Evolutionary conservation across 2,329 filamentous ascomycete species (phyloP), one percentile per base, ranked within the genome.

Genomic region (Bipolaris zeicola): DNA sequence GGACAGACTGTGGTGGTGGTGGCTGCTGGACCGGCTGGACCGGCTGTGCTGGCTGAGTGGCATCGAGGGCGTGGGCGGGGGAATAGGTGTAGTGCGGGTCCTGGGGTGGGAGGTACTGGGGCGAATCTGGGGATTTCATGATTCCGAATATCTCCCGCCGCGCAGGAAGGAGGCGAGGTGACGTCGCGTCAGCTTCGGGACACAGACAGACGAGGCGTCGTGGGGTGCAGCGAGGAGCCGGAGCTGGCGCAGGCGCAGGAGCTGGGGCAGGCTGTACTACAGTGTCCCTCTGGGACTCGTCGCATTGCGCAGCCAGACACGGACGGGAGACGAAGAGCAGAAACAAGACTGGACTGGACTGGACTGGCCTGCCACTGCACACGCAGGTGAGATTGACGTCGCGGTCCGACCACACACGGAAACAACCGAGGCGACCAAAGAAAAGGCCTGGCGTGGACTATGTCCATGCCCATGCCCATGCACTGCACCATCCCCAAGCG

Each of bases 71-170:
- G 38, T 46, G 57, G 18, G 46, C 37, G 42, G 39, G 55, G 53
- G 61, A 49, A 46, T 75, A 75, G 31, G 72, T 62, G 60, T 74
- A 75, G 51, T 75, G 72, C 43, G 67, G 55, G 41, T 71, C 70
- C 42, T 62, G 52, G 38, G 56, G 58, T 39, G 62, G 60, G 42
- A 63, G 57, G 44, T 67, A 67, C 26, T 65, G 58, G 44, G 63
- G 64, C 58, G 55, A 45, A 26, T 48, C 45, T 48, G 53, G 60
- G 34, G 54, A 58, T 42, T 50, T 59, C 55, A 56, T 61, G 56
- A 47, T 59, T 42, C 59, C 59, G 59, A 50, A 51, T 50, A 57
- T 67, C 46, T 63, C 39, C 62, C 63, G 63, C 46, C 47, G 55
- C 58, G 46, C 52, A 38, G 51, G 55, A 45, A 52, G 51, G 50